These are phyloP conservation scores for Globisporangium sylvaticum DNA, from an alignment of 352 stramenopile species.

Conservation along the genomic window DNA sequence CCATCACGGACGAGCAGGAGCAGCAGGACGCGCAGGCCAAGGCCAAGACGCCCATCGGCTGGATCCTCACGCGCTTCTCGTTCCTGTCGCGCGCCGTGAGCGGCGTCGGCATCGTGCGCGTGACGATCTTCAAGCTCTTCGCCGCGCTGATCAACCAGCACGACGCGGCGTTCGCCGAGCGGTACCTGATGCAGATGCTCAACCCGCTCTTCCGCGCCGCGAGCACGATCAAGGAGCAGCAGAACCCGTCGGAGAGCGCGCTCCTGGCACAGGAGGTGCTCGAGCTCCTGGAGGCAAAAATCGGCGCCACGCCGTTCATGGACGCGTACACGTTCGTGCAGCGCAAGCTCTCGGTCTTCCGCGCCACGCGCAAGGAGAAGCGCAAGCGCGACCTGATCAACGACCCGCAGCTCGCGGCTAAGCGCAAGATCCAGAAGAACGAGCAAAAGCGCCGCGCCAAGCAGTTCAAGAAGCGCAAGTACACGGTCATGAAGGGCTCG, in stretches of 20 bases:
- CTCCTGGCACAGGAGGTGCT: constrained; percentile 82
- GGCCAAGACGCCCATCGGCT: constrained; percentile 66
- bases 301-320: constrained; percentile 68
- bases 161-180: constrained; percentile 38
- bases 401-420: constrained; percentile 65
- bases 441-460: constrained; percentile 76
- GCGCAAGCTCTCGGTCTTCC: constrained; percentile 67
- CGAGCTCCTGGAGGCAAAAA: constrained; percentile 79
- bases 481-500: constrained; percentile 79
- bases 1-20: constrained; percentile 30
- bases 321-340: constrained; percentile 85
- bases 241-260: constrained; percentile 42
- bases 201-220: constrained; percentile 78
- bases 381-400: constrained; percentile 75
- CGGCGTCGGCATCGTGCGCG: constrained; percentile 57
- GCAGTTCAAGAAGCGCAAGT: constrained; percentile 88
- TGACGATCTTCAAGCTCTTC: constrained; percentile 84
- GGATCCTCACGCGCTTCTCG: constrained; percentile 82
- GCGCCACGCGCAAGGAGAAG: constrained; percentile 67
- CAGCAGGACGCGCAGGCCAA: constrained; percentile 43
- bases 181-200: constrained; percentile 76
- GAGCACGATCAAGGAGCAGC: constrained; percentile 49
- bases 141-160: constrained; percentile 66
- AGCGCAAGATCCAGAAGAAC: constrained; percentile 86
- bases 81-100: constrained; percentile 60